phyloP scores from a whole-genome alignment of 176 grass and related monocot species.

The Avena eriantha region DNA sequence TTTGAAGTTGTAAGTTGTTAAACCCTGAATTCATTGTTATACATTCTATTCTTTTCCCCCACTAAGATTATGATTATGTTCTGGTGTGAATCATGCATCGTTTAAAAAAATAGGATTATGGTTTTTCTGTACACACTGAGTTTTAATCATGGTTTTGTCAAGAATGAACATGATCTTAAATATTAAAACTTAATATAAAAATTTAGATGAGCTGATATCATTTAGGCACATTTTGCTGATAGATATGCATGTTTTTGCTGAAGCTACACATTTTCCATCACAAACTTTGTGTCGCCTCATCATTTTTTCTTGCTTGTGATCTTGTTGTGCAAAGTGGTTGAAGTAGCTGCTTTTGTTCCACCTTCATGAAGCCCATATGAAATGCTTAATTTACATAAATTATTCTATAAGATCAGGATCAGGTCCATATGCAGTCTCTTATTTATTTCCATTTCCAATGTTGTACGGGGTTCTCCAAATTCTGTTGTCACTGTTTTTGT shows the following conservation, averaged over 20 bases:
- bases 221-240: background rate
- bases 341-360: constrained; percentile 6
- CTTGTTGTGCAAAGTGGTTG: constrained; percentile 6
- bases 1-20: constrained; percentile 21
- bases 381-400: background rate
- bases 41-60: background rate
- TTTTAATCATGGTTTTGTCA: constrained; percentile 10
- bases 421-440: background rate
- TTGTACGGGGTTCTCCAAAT: background rate
- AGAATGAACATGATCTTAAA: constrained; percentile 6
- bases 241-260: background rate
- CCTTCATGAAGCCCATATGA: background rate
- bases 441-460: constrained; percentile 6
- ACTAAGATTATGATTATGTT: constrained; percentile 24
- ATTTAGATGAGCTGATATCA: background rate
- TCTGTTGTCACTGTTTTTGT: background rate
- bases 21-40: background rate
- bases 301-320: constrained; percentile 28
- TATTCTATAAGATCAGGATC: background rate
- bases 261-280: background rate
- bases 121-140: background rate
- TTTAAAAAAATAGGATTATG: background rate
- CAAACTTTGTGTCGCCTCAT: background rate
- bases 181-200: constrained; percentile 1
- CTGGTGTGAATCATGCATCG: background rate